Percentiles rank a stretch among this genome's conserved stretches.
Conservation (phyloP, 169 alveolate genomes). For the Plasmodium fragile region DNA sequence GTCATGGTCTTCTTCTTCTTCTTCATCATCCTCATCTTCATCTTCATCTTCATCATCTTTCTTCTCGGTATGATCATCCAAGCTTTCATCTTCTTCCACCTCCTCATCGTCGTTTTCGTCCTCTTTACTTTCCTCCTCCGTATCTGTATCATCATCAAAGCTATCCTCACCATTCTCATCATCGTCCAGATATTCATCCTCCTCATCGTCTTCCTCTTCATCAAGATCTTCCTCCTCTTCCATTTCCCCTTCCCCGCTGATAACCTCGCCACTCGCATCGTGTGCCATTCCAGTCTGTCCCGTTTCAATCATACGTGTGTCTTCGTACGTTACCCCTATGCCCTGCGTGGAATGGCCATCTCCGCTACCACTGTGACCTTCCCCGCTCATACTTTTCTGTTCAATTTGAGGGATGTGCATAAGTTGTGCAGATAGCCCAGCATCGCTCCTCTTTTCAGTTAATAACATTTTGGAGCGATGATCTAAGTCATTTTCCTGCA, state of each 20-base stretch:
- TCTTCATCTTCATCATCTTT: background rate
- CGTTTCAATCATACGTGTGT: background rate
- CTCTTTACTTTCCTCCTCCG: background rate
- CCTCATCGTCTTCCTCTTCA: background rate
- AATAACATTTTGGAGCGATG: background rate
- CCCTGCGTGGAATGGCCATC: background rate
- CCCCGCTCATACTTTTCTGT: background rate
- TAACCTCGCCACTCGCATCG: background rate
- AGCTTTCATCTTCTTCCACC: constrained; percentile 7
- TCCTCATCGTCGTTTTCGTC: background rate
- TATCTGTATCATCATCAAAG: background rate
- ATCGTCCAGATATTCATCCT: background rate
- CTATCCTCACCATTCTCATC: background rate
- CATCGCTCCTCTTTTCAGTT: background rate
- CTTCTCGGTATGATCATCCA: too few species aligned
- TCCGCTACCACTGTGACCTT: background rate
- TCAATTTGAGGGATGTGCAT: background rate
- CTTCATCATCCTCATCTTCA: background rate
- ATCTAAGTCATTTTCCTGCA: constrained; percentile 3
- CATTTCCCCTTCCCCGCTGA: background rate
- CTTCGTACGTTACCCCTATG: background rate
- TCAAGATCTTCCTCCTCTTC: background rate
- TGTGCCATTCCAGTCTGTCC: background rate
- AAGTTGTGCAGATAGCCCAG: background rate
- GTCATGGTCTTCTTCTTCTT: background rate